These are phyloP conservation scores for Neostapfia colusana DNA, from an alignment of 176 grass and related monocot genomes.

Conservation along the genomic window DNA sequence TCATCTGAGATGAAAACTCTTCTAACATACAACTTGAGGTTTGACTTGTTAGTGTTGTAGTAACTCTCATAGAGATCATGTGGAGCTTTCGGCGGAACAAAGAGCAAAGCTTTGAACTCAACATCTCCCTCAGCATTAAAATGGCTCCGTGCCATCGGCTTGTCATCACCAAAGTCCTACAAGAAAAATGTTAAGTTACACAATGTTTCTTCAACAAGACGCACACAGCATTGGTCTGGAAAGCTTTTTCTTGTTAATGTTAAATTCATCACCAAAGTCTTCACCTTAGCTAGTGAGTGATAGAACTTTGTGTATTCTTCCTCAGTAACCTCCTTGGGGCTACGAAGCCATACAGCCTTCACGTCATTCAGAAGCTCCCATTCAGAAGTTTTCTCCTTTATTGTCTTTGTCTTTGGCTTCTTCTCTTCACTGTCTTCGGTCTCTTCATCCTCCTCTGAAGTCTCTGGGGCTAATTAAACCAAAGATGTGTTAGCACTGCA, in stretches of 20 bases:
- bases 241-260: too few relatives aligned
- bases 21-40: slow-evolving; percentile 91
- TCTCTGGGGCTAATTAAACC: slow-evolving; percentile 52
- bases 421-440: slow-evolving; percentile 76
- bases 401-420: slow-evolving; percentile 90
- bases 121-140: slow-evolving; percentile 96
- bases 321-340: slow-evolving; percentile 90
- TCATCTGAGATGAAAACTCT: slow-evolving; percentile 99
- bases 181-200: slow-evolving; percentile 22
- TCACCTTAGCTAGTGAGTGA: slow-evolving; percentile 87
- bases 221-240: neutral
- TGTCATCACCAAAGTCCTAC: slow-evolving; percentile 86
- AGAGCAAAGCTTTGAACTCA: slow-evolving; percentile 93
- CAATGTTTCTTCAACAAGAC: neutral
- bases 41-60: slow-evolving; percentile 90
- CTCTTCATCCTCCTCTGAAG: slow-evolving; percentile 73
- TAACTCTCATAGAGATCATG: slow-evolving; percentile 96
- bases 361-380: slow-evolving; percentile 96
- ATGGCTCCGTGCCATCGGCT: slow-evolving; percentile 86
- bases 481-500: neutral
- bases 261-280: neutral
- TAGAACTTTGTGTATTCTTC: slow-evolving; percentile 98
- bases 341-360: slow-evolving; percentile 96
- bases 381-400: slow-evolving; percentile 78
- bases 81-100: slow-evolving; percentile 89